A percentile compares a stretch with the other conserved stretches of the same genome.
phyloP scores from a whole-genome alignment of 352 stramenopile genomes.

The Lagenidium giganteum region DNA sequence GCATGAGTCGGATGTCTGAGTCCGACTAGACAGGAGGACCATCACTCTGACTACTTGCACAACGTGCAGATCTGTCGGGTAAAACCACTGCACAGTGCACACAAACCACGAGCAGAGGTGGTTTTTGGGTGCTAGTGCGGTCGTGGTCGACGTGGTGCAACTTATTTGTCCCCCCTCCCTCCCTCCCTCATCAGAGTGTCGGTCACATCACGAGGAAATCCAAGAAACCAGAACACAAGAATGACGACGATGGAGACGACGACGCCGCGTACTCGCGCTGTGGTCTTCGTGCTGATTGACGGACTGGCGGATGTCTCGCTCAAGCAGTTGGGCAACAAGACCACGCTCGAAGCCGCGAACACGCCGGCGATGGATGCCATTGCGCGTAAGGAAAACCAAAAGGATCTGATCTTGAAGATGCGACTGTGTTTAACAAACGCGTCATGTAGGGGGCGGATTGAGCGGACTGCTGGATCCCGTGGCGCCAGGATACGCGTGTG shows the following conservation, averaged over 20 bases:
- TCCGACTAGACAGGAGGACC: no score
- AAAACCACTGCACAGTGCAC: no score
- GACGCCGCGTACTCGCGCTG: slow-evolving; percentile 17
- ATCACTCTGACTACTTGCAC: no score
- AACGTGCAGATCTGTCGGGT: no score
- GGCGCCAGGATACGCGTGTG: slow-evolving; percentile 76
- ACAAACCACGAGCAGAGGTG: no score
- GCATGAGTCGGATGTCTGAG: no score
- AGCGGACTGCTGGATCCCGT: slow-evolving; percentile 84
- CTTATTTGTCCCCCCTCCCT: no score
- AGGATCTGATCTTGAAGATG: background rate
- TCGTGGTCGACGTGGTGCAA: no score
- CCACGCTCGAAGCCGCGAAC: slow-evolving; percentile 57
- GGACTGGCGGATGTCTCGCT: slow-evolving; percentile 77
- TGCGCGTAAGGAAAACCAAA: slow-evolving; percentile 31
- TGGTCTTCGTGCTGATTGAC: slow-evolving; percentile 87
- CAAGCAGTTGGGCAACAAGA: slow-evolving; percentile 38
- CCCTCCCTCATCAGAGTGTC: no score
- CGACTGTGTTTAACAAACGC: background rate
- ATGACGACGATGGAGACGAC: background rate
- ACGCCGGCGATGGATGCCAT: slow-evolving; percentile 85
- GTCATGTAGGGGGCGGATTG: slow-evolving; percentile 47
- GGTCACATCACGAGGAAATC: no score
- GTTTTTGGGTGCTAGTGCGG: no score
- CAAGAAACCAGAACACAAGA: background rate